These are phyloP conservation scores for Coemansia sp. DNA, from an alignment of 192 early-diverging fungal genomes.

Conservation along the genomic window DNA sequence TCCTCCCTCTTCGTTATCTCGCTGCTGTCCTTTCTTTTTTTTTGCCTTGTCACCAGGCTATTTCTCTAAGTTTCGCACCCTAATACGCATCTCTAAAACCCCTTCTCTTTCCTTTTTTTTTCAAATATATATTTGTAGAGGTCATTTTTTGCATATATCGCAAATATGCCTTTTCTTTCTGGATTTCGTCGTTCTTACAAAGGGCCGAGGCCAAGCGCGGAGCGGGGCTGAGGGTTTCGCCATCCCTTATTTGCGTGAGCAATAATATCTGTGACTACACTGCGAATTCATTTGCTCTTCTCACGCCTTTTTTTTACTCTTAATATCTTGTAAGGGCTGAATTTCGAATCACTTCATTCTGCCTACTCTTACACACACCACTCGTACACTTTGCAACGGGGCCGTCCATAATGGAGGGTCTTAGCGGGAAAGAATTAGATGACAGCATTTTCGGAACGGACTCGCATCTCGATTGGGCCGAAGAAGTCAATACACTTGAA, in stretches of 20 bases:
- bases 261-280: background rate
- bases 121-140: background rate
- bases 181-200: background rate
- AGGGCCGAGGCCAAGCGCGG: conserved; percentile 1
- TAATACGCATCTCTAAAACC: conserved; percentile 4
- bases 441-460: conserved; percentile 54
- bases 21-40: background rate
- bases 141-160: background rate
- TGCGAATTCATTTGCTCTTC: background rate
- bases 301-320: background rate
- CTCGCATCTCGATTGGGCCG: conserved; percentile 54
- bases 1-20: background rate
- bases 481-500: conserved; percentile 39
- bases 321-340: background rate
- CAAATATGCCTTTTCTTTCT: background rate
- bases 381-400: background rate
- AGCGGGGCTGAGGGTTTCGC: background rate
- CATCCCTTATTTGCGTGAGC: background rate
- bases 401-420: conserved; percentile 37
- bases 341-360: background rate
- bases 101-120: background rate
- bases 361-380: background rate
- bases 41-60: background rate
- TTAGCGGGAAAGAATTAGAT: conserved; percentile 46
- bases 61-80: background rate